A percentile compares a stretch with the other conserved stretches of the same genome.
Evolutionary conservation across 2,329 filamentous ascomycete genomes (phyloP).

Genomic region (Coleophoma cylindrospora): DNA sequence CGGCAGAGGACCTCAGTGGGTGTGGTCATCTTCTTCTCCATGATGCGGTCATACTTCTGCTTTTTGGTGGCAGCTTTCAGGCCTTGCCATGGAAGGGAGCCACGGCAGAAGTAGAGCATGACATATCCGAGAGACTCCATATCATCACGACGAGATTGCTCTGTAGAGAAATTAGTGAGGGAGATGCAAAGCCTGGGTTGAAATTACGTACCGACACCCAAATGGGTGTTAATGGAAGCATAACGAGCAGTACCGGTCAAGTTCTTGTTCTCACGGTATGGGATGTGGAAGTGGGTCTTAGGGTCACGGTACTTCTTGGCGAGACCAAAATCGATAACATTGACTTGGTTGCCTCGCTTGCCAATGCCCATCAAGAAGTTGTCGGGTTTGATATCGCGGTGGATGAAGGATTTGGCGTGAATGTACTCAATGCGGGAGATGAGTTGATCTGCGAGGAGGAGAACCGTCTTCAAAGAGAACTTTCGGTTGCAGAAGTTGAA

Average conservation of each 20-base stretch:
- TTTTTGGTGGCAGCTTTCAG: slow-evolving; percentile 98
- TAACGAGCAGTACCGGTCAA: slow-evolving; percentile 97
- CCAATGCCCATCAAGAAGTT: slow-evolving; percentile 99
- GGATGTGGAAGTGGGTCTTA: slow-evolving; percentile 99
- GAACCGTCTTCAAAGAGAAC: slow-evolving; percentile 97
- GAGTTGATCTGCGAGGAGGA: slow-evolving; percentile 93
- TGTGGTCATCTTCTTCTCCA: slow-evolving; percentile 99
- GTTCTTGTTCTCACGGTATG: slow-evolving; percentile 99
- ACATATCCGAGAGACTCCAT: slow-evolving; percentile 99
- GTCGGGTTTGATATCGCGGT: slow-evolving; percentile 99
- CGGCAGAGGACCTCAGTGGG: slow-evolving; percentile 97
- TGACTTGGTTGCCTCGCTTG: slow-evolving; percentile 98
- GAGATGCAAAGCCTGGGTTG: neutral
- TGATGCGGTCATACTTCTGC: slow-evolving; percentile 99
- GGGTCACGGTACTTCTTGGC: slow-evolving; percentile 99
- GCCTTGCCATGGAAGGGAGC: slow-evolving; percentile 97
- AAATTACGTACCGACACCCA: slow-evolving; percentile 72
- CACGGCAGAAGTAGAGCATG: slow-evolving; percentile 99
- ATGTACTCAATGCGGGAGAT: slow-evolving; percentile 99
- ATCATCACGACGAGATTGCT: slow-evolving; percentile 98
- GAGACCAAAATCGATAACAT: slow-evolving; percentile 97
- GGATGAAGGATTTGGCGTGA: slow-evolving; percentile 98
- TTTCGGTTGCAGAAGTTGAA: slow-evolving; percentile 99
- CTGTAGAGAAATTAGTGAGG: slow-evolving; percentile 38
- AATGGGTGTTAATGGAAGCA: slow-evolving; percentile 96